A percentile compares a stretch with the other conserved stretches of the same genome.
These are phyloP conservation scores for Kodamaea leandrae DNA, from an alignment of 805 yeast genomes.

Conservation along the genomic window DNA sequence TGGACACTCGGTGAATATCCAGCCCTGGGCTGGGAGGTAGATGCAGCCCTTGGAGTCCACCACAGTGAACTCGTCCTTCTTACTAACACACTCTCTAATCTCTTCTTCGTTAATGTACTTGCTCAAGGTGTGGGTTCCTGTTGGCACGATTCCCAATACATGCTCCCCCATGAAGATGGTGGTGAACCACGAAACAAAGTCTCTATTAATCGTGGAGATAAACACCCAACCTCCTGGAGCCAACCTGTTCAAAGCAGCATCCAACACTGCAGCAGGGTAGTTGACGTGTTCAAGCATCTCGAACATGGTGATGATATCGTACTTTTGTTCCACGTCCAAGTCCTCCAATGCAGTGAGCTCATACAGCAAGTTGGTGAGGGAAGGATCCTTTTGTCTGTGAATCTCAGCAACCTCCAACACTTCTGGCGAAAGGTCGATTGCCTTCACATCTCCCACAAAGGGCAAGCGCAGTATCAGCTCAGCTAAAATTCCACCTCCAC, in stretches of 20 bases:
- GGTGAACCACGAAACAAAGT: conserved; percentile 82
- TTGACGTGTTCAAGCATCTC: conserved; percentile 96
- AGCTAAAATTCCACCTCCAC: conserved; percentile 95
- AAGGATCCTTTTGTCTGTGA: conserved; percentile 69
- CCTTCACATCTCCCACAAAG: conserved; percentile 62
- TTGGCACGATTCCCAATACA: conserved; percentile 76
- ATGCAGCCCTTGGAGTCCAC: conserved; percentile 73
- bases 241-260: conserved; percentile 65
- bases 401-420: conserved; percentile 75
- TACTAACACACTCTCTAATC: conserved; percentile 61
- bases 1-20: conserved; percentile 66
- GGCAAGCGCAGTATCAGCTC: conserved; percentile 83
- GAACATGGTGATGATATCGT: conserved; percentile 83
- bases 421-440: conserved; percentile 82
- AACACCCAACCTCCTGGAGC: conserved; percentile 82
- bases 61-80: conserved; percentile 50
- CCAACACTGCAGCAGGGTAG: conserved; percentile 69
- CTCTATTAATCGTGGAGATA: conserved; percentile 89
- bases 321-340: conserved; percentile 44
- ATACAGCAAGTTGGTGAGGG: conserved; percentile 52
- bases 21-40: conserved; percentile 80
- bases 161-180: conserved; percentile 90
- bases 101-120: conserved; percentile 83
- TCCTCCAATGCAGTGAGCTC: conserved; percentile 62
- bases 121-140: conserved; percentile 84